Evolutionary conservation across 2,329 filamentous ascomycete species (phyloP), one percentile per base, ranked within the genome.

Genomic region (Cytospora leucostoma): DNA sequence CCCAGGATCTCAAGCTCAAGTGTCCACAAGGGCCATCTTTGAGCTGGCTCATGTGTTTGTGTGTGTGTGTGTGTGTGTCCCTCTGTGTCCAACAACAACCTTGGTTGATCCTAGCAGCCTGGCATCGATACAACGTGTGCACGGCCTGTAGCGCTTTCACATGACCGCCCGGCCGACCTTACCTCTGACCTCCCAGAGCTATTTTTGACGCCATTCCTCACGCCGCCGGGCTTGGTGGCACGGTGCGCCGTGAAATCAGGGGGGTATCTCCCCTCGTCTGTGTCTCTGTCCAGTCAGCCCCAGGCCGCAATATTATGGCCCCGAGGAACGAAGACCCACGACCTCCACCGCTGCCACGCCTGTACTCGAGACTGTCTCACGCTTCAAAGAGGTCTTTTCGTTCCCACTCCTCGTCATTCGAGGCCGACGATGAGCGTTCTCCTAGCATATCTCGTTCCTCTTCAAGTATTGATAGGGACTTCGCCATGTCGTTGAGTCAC

Each of bases 351-450:
- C 72, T 78, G 74, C 70, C 77, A 69, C 75, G 79, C 68, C 78
- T 80, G 66, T 79, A 79, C 71, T 84, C 83, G 34, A 76, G 78
- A 54, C 75, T 82, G 47, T 84, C 81, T 50, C 74, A 78, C 71
- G 74, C 77, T 32, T 84, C 84, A 65, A 87, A 85, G 74, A 77
- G 76, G 53, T 88, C 85, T 3, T 78, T 82, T 66, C 79, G 76
- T 67, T 89, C 86, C 40, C 82, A 84, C 70, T 84, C 86, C 7
- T 88, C 87, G 12, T 84, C 84, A 32, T 88, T 88, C 67, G 85
- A 89, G 74, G 88, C 87, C 67, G 87, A 90, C 79, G 87, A 90
- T 83, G 88, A 90, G 73, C 81, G 80, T 64, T 89, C 86, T 37
- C 79, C 76, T 50, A 77, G 74, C 59, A 71, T 63, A 6, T 68